Base-by-base conservation (phyloP, 805 yeast species). In the Nakazawaea anatomiae region DNA sequence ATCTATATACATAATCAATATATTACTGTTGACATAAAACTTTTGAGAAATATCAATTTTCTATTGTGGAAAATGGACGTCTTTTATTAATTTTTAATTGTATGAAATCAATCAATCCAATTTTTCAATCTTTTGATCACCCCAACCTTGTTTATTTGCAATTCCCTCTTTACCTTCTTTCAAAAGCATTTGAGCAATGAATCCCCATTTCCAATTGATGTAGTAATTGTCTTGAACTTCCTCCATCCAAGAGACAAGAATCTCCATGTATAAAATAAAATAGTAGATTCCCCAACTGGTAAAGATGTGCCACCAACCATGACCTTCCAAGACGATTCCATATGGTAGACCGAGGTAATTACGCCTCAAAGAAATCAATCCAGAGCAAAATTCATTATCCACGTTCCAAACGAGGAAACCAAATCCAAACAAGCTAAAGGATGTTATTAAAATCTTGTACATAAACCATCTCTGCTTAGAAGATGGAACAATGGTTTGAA, bases 231-330 rank as follows among this genome's bases (percentile, higher is more conserved):
- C 68, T 30, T 79, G 77, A n/a, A 70, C 69, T 5, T 82, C 83
- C 12, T 73, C 72, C 62, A 89, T 76, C 67, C 84, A 82, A 34
- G 85, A 70, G 57, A 92, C 76, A 55, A 91, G 70, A 55, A 86
- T 80, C 70, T 89, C 91, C 60, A 87, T 76, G 62, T 86, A 89
- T 4, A 87, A 82, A 56, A 91, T 76, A 68, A 89, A 91, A 63
- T 76, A 85, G 66, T 92, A 92, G 9, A 92, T 94, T 1, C 97
- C 96, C 25, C 82, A 71, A 0, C 96, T 96, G 0, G 94, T 87
- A 56, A 87, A 75, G 9, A 87, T 70, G 63, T 92, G 98, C 98
- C 98, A 92, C 97, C 97, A 92, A 28, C 96, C 96, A 61, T 92
- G 98, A 31, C 96, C 86, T 66, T 92, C 98, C 36, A 92, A 72